Evolutionary conservation across 1,284 basidiomycete genomes (phyloP).

Genomic region (Leccinum laetum): DNA sequence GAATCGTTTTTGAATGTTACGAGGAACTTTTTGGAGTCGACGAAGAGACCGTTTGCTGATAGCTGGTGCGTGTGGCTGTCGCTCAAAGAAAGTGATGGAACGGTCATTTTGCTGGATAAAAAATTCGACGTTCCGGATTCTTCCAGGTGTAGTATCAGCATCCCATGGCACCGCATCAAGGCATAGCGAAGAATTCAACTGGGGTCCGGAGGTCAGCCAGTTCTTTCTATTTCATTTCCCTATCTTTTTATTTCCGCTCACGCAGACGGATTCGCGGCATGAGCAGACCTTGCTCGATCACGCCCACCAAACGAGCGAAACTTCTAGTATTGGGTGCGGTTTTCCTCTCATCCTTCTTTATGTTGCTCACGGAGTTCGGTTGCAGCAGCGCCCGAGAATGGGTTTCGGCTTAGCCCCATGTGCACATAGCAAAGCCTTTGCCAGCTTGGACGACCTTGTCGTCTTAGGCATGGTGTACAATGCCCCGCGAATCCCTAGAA

Average conservation of each 20-base stretch:
- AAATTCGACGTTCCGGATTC: slow-evolving; percentile 69
- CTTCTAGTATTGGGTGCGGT: slow-evolving; percentile 1
- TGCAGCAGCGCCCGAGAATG: no score
- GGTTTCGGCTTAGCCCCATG: no score
- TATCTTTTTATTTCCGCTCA: neutral
- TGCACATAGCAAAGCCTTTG: no score
- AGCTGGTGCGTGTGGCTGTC: slow-evolving; percentile 66
- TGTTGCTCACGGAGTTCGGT: neutral
- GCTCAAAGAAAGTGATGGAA: slow-evolving; percentile 65
- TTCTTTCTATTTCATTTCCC: neutral
- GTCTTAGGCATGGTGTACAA: no score
- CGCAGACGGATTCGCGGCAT: slow-evolving; percentile 13
- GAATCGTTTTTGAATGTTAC: slow-evolving; percentile 62
- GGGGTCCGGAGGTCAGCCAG: slow-evolving; percentile 7
- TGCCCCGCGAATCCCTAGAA: no score
- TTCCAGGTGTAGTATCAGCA: slow-evolving; percentile 42
- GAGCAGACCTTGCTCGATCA: neutral
- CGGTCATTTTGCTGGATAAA: slow-evolving; percentile 73
- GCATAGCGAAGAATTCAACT: neutral
- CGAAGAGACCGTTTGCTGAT: slow-evolving; percentile 23
- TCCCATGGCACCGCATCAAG: neutral
- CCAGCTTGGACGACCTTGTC: no score
- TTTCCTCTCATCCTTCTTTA: neutral
- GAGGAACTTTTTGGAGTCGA: slow-evolving; percentile 38
- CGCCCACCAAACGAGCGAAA: neutral